Conservation (phyloP, 75 land plant species). For the Pseudotsuga menziesii region DNA sequence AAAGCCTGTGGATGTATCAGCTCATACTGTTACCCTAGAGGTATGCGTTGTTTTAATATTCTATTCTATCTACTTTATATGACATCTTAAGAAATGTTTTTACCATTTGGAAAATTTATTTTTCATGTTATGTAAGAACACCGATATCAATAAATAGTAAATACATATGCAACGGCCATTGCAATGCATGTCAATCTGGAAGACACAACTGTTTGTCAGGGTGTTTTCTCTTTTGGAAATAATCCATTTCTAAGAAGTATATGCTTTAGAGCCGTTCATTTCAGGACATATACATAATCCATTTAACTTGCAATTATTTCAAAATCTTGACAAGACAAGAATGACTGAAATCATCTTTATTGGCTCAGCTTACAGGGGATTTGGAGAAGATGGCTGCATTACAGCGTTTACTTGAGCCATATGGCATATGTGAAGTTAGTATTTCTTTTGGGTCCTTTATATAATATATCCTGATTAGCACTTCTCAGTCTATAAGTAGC, state of each 20-base stretch:
- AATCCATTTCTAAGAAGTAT: not conserved
- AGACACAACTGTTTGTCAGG: not conserved
- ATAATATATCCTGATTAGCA: not conserved
- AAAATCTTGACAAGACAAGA: not conserved
- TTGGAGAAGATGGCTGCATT: slow-evolving; percentile 93
- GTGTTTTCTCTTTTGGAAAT: not conserved
- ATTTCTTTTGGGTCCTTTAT: not conserved
- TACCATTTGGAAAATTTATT: not conserved
- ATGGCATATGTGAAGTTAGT: slow-evolving; percentile 92
- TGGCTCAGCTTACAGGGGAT: slow-evolving; percentile 75
- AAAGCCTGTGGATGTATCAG: slow-evolving; percentile 91
- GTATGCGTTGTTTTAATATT: slow-evolving; percentile 18
- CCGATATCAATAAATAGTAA: not conserved
- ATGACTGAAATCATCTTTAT: slow-evolving; percentile 4
- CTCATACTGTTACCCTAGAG: slow-evolving; percentile 93
- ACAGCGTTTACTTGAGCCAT: slow-evolving; percentile 84
- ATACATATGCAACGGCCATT: not conserved
- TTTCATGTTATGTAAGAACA: not conserved
- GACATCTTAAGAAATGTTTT: not conserved
- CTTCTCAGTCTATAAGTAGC: not conserved
- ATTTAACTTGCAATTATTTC: not conserved
- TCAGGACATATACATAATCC: no score
- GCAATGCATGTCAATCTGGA: not conserved
- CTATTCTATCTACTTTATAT: not conserved
- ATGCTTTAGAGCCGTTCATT: not conserved